Percentiles rank a stretch among this genome's conserved stretches.
These are phyloP conservation scores for Tetraselmis chui DNA, from an alignment of 139 green algal species.

Conservation along the genomic window DNA sequence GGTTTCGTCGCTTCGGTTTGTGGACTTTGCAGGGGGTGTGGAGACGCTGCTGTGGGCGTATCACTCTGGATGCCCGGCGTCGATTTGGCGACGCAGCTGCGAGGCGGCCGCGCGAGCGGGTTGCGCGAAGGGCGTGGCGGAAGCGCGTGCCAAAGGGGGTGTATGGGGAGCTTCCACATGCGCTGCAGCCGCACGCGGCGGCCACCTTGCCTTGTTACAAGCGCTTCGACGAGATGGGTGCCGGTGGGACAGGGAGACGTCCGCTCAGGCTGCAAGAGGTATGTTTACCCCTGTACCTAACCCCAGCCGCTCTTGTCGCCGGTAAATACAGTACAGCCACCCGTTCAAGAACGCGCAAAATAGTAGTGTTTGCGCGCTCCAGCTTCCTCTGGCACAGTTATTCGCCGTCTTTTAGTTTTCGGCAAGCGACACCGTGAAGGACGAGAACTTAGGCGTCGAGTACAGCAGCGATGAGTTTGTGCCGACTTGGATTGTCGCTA, in stretches of 20 bases:
- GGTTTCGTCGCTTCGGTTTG: neutral
- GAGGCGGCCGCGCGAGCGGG: neutral
- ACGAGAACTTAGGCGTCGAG: too few relatives aligned
- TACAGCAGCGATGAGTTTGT: too few relatives aligned
- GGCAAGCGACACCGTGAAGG: too few relatives aligned
- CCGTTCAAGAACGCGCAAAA: too few relatives aligned
- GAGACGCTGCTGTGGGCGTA: neutral
- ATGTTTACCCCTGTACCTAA: too few relatives aligned
- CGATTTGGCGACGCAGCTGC: neutral
- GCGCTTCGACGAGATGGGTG: neutral
- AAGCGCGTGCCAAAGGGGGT: neutral
- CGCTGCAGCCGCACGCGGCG: neutral
- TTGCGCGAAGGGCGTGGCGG: neutral
- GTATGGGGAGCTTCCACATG: neutral
- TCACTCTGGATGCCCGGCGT: neutral
- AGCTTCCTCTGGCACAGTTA: too few relatives aligned
- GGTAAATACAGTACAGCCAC: too few relatives aligned
- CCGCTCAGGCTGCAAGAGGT: neutral
- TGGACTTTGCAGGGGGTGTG: neutral
- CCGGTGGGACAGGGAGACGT: neutral
- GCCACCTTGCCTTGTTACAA: neutral
- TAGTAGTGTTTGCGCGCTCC: too few relatives aligned
- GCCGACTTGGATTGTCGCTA: too few relatives aligned
- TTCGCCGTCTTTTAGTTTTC: too few relatives aligned
- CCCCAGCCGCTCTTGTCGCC: too few relatives aligned